These are phyloP conservation scores for Zygoascus sp. DNA, from an alignment of 1,139 yeast species.

Conservation along the genomic window DNA sequence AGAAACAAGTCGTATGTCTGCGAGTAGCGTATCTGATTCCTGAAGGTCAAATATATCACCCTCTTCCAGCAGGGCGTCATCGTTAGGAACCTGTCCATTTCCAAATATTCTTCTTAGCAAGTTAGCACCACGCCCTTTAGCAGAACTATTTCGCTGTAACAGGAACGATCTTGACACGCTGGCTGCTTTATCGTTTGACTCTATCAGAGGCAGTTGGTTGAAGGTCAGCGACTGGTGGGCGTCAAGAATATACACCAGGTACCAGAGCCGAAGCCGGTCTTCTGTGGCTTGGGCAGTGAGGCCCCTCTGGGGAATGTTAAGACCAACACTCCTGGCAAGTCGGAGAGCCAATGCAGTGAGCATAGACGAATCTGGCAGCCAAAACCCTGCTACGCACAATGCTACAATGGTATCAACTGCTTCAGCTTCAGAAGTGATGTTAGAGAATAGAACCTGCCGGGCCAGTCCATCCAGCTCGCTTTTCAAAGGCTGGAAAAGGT, in stretches of 20 bases:
- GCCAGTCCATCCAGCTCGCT: constrained; percentile 45
- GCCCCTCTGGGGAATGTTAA: constrained; percentile 31
- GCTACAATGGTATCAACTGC: constrained; percentile 61
- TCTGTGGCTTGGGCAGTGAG: constrained; percentile 18
- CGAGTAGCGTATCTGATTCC: constrained; percentile 26
- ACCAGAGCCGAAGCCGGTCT: constrained; percentile 55
- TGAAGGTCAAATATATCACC: neutral
- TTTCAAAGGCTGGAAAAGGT: constrained; percentile 41
- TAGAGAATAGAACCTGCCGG: constrained; percentile 42
- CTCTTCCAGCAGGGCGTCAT: neutral
- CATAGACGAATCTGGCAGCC: constrained; percentile 63
- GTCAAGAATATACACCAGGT: constrained; percentile 60
- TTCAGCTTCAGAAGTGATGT: constrained; percentile 41
- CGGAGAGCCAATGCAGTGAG: constrained; percentile 65
- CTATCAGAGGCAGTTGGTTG: constrained; percentile 53
- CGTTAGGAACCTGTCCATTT: neutral
- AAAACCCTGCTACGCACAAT: constrained; percentile 60
- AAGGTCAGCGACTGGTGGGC: constrained; percentile 65
- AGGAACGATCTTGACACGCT: constrained; percentile 8
- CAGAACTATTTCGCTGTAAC: neutral
- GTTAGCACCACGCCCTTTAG: neutral
- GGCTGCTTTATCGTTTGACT: constrained; percentile 38
- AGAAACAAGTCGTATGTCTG: constrained; percentile 61
- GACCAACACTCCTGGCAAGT: constrained; percentile 53
- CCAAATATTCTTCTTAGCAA: neutral